Base-by-base conservation (phyloP, 371 early-diverging fungal genomes). In the Funneliformis caledonium region DNA sequence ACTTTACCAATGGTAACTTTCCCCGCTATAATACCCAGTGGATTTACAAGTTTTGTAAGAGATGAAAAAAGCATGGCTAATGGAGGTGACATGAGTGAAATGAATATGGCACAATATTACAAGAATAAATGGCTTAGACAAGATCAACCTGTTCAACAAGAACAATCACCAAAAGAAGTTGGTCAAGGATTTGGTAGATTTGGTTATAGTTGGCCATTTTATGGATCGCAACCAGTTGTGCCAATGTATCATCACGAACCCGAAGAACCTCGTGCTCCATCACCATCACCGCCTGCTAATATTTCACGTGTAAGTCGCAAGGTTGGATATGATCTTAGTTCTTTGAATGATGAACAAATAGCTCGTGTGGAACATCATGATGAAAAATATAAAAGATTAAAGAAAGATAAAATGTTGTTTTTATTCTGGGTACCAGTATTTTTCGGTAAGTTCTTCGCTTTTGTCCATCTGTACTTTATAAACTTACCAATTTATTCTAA, bases 391-490 rank as follows among this genome's bases (percentile, higher is more conserved):
- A 84, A 70, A 76, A 83, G 82, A 12, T 81, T 86, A 43, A 86
- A 84, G 74, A 84, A 85, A 73, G 82, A 84, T 78, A 82, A 83
- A 82, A 84, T 86, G 84, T 77, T 84, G 59, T 86, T 84, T 83
- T 62, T 87, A 67, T 85, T 85, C 82, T 86, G 85, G 83, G 84
- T 85, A 33, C 85, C 83, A 52, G 83, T 83, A 11, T 61, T 86
- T 67, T 68, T 84, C 12, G 82, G 84, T 42, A 83, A 82, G 86
- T 65, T 81, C 16, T 82, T 84, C 0, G 75, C 85, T 78, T 43
- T 42, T 77, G 22, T 77, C 19, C 48, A 31, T 48, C 31, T n/a
- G 64, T 10, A 6, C 16, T 12, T 47, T 1, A 43, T 76, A 6
- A 47, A 37, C 2, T 61, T n/a, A 48, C 48, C 0, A 47, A 48